A percentile compares a stretch with the other conserved stretches of the same genome.
Evolutionary conservation across 116 monocot genomes (phyloP).

Genomic region (Thalassia testudinum): DNA sequence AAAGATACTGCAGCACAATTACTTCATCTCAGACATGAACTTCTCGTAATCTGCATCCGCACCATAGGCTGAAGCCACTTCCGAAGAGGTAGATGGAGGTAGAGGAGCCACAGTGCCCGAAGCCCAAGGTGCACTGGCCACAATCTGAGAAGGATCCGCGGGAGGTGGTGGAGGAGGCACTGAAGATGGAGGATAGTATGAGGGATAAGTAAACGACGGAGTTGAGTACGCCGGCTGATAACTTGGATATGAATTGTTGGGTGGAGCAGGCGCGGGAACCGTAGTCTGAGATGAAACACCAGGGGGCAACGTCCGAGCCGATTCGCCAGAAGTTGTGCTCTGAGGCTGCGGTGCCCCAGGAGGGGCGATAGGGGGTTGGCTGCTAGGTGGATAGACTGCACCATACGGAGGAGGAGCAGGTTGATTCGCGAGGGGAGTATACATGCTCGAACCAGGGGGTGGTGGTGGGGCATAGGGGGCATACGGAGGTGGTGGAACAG

Average conservation of each 20-base stretch:
- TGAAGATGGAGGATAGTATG: slow-evolving; percentile 31
- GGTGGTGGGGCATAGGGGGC: slow-evolving; percentile 59
- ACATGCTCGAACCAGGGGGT: slow-evolving; percentile 59
- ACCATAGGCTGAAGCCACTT: slow-evolving; percentile 24
- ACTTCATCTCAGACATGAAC: slow-evolving; percentile 89
- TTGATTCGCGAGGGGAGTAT: slow-evolving; percentile 39
- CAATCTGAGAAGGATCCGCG: slow-evolving; percentile 27
- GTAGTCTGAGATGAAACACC: slow-evolving; percentile 24
- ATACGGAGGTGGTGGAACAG: slow-evolving; percentile 55
- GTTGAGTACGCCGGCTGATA: slow-evolving; percentile 29
- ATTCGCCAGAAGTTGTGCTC: slow-evolving; percentile 24
- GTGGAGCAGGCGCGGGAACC: slow-evolving; percentile 5
- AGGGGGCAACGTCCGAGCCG: slow-evolving; percentile 34
- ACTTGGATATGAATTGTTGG: slow-evolving; percentile 16
- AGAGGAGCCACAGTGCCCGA: slow-evolving; percentile 34
- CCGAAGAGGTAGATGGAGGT: slow-evolving; percentile 17
- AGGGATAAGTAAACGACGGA: slow-evolving; percentile 35
- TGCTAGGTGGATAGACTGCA: slow-evolving; percentile 19
- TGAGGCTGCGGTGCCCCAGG: slow-evolving; percentile 19
- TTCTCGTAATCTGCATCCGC: slow-evolving; percentile 76
- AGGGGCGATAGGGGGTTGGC: slow-evolving; percentile 24
- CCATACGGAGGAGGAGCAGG: slow-evolving; percentile 37
- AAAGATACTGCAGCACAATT: slow-evolving; percentile 6
- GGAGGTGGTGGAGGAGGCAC: slow-evolving; percentile 34
- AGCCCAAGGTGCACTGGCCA: slow-evolving; percentile 35